These are phyloP conservation scores for Dothiorella sarmentorum DNA, from an alignment of 2,329 filamentous ascomycete species.

Conservation along the genomic window DNA sequence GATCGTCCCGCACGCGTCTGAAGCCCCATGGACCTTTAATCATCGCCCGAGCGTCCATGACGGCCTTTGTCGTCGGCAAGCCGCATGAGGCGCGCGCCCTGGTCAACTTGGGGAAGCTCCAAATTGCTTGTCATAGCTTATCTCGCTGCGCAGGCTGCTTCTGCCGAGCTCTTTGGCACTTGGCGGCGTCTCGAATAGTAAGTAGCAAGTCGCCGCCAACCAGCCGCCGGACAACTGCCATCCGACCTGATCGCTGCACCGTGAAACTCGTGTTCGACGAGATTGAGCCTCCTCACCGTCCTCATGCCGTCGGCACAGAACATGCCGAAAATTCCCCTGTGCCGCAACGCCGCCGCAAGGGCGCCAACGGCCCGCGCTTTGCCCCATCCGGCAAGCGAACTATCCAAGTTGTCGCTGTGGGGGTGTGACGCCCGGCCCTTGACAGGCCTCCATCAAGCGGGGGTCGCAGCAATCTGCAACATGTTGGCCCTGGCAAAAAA, in stretches of 20 bases:
- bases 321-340: too few relatives aligned
- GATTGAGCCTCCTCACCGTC: neutral
- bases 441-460: neutral
- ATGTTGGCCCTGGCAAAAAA: too few relatives aligned
- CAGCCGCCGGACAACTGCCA: neutral
- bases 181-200: too few relatives aligned
- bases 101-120: neutral
- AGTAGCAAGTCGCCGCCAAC: constrained; percentile 2
- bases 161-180: neutral
- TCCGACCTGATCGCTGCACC: neutral
- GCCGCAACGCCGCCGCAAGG: neutral
- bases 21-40: constrained; percentile 8
- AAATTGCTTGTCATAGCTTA: constrained; percentile 3
- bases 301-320: neutral
- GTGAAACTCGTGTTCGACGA: constrained; percentile 6
- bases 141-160: neutral
- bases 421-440: too few relatives aligned
- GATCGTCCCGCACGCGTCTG: constrained; percentile 12
- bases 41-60: constrained; percentile 4
- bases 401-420: neutral
- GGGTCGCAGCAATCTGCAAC: too few relatives aligned
- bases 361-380: neutral
- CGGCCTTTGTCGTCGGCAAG: neutral
- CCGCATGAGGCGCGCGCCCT: constrained; percentile 6
- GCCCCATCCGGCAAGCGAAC: neutral